Base-by-base conservation (phyloP, 1,284 basidiomycete genomes). In the Meira nashicola region DNA sequence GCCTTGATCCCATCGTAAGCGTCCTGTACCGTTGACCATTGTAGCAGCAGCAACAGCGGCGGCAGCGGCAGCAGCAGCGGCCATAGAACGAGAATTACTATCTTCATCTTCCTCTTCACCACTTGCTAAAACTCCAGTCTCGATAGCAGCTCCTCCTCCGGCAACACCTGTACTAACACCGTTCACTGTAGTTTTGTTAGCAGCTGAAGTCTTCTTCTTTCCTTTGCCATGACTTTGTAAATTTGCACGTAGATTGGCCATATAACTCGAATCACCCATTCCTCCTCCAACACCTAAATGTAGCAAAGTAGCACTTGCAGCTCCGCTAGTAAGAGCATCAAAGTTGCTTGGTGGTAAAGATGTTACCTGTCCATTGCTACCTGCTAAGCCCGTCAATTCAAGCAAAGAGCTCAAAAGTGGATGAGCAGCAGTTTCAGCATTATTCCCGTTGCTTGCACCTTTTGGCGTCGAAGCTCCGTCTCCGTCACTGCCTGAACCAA, bases 1-100 rank as follows among this genome's bases (percentile, higher is more conserved):
- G 41, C 74, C 74, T 15, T 68, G 67, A 57, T 76, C 76, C 73
- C 73, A 76, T 33, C 73, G 58, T 43, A 75, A 54, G 33, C 73
- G 61, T 40, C 74, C 74, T 19, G 39, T 17, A 23, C 73, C 73
- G 33, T 66, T 63, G 12, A 66, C 66, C 6, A 73, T 63, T 1
- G 72, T 64, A 9, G 70, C 68, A 12, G 64, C 59, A 0, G 63
- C 65, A 0, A 60, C 64, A 1, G 59, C 62, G 0, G 61, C 70
- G 1, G 70, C 62, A 1, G 63, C 63, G 2, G 68, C 59, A 21
- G 68, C 67, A 1, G 66, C 70, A 44, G 66, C 70, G 9, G 64
- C 55, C 8, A 63, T 67, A 28, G 66, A 64, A 10, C 37, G 46
- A 10, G 38, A 21, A 33, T 43, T 19, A 11, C 62, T 62, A 8